Conservation (phyloP, 2,329 filamentous ascomycete genomes). For the Rhinocladiella mackenziei region DNA sequence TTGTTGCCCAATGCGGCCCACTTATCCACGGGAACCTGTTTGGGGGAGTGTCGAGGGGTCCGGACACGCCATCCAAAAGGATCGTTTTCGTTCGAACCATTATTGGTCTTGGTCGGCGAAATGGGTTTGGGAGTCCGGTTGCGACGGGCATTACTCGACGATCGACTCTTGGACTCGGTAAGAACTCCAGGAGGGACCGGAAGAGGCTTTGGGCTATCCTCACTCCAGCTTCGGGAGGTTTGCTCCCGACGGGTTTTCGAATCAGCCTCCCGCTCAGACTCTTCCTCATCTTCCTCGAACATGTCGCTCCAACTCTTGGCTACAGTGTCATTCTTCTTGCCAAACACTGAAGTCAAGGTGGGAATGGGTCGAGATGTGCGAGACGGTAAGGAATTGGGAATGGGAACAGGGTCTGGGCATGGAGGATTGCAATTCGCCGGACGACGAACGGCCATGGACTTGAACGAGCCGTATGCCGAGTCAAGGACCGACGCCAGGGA, state of each 20-base stretch:
- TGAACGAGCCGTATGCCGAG: conserved; percentile 79
- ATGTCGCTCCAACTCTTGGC: conserved; percentile 99
- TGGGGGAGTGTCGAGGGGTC: conserved; percentile 60
- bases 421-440: conserved; percentile 39
- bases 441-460: conserved; percentile 58
- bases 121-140: conserved; percentile 51
- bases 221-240: conserved; percentile 74
- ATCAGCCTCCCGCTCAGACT: conserved; percentile 59
- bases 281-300: conserved; percentile 90
- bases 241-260: conserved; percentile 58
- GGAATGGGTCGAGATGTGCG: conserved; percentile 63
- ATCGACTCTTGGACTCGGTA: conserved; percentile 53
- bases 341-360: conserved; percentile 73
- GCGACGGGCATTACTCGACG: conserved; percentile 48
- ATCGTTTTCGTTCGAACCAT: conserved; percentile 65
- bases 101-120: conserved; percentile 63
- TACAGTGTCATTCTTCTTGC: conserved; percentile 69
- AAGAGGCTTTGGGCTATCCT: conserved; percentile 59
- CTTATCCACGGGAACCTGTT: conserved; percentile 61
- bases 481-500: conserved; percentile 81
- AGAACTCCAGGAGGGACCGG: conserved; percentile 51
- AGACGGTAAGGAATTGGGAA: conserved; percentile 70
- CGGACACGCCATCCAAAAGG: conserved; percentile 36
- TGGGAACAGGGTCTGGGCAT: conserved; percentile 63
- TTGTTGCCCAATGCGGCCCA: conserved; percentile 86